A percentile compares a stretch with the other conserved stretches of the same genome.
These are phyloP conservation scores for Adansonia gregorii DNA, from an alignment of 441 rosid species.

Conservation along the genomic window DNA sequence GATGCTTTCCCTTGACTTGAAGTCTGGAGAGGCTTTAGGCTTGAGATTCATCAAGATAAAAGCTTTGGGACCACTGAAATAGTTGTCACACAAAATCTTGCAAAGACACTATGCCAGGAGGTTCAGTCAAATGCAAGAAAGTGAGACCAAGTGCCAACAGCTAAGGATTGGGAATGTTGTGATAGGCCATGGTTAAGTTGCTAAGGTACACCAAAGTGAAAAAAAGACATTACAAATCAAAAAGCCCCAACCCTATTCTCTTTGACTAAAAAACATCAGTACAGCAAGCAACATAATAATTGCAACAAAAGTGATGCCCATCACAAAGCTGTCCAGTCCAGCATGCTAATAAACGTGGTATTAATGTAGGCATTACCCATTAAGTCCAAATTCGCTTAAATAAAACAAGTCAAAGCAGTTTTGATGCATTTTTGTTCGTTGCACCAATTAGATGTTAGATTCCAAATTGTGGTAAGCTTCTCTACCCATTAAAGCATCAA, in stretches of 20 bases:
- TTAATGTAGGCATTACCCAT: background rate
- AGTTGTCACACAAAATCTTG: conserved; percentile 20
- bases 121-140: background rate
- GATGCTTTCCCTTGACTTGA: background rate
- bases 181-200: background rate
- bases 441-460: conserved; percentile 1
- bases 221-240: background rate
- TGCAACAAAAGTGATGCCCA: background rate
- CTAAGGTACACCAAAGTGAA: background rate
- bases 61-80: background rate
- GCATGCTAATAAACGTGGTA: conserved; percentile 10
- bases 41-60: conserved; percentile 3
- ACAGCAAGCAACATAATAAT: background rate
- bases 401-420: background rate
- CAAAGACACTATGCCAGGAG: background rate
- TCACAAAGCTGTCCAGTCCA: background rate
- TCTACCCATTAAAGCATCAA: background rate
- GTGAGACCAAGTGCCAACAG: background rate
- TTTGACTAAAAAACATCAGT: background rate
- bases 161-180: background rate
- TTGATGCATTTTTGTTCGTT: background rate
- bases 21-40: conserved; percentile 1
- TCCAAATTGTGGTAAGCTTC: background rate
- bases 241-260: background rate
- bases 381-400: background rate